A percentile compares a stretch with the other conserved stretches of the same genome.
phyloP scores from a whole-genome alignment of 2,329 filamentous ascomycete species.

The Alternaria solani region DNA sequence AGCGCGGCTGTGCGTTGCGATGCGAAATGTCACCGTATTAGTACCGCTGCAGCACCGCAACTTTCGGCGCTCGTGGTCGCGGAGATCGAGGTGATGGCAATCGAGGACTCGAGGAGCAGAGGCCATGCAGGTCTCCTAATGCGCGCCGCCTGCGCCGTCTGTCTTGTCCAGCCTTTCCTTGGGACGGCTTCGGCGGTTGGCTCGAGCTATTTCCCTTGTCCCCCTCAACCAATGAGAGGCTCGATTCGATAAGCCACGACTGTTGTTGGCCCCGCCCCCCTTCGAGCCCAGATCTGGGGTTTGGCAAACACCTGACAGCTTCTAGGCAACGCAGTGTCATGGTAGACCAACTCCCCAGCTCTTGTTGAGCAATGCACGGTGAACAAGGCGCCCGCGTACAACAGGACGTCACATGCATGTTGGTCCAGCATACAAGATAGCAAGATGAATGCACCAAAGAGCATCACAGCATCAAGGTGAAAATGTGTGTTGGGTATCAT shows the following conservation, averaged over 20 bases:
- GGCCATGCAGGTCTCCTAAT: constrained; percentile 7
- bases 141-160: constrained; percentile 3
- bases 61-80: neutral
- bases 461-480: constrained; percentile 5
- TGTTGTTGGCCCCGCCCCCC: constrained; percentile 14
- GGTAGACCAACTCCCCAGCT: neutral
- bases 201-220: constrained; percentile 20
- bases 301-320: constrained; percentile 10
- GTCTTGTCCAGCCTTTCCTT: constrained; percentile 13
- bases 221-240: constrained; percentile 14
- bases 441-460: neutral
- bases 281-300: constrained; percentile 23
- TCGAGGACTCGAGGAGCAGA: constrained; percentile 17
- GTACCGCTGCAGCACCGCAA: constrained; percentile 1
- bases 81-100: constrained; percentile 3
- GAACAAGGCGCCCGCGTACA: neutral
- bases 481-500: constrained; percentile 28
- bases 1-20: neutral
- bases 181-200: constrained; percentile 19
- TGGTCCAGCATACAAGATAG: neutral
- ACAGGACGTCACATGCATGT: neutral
- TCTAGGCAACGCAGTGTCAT: constrained; percentile 7
- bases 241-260: constrained; percentile 15
- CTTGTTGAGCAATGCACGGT: neutral
- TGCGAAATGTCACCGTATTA: constrained; percentile 3